Evolutionary conservation across 106 monocot genomes (phyloP), one percentile per base, ranked within the genome.

Genomic region (Dendrobium officinale): DNA sequence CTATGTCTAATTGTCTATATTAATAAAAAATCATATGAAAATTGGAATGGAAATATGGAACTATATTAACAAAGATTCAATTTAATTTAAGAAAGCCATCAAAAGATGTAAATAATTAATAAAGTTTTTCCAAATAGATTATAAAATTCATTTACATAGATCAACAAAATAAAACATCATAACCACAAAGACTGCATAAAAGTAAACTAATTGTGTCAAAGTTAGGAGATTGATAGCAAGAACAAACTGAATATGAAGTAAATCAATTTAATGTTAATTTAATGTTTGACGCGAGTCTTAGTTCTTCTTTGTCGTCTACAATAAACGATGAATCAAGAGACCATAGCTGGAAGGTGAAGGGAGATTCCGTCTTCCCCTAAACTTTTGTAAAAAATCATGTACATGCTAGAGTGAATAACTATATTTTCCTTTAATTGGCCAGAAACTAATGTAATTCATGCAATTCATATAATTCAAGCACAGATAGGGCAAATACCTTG

Each of bases 251-350:
- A 75, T 2, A 75, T 10, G 22, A 6, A 49, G 75, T 24, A 48
- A 48, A 22, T 48, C 17, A 26, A 26, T 26, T 26, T 26, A 26
- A 26, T 26, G 26, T 26, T 26, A 26, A 24, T 75, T 22, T 44
- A 4, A 41, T 6, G 73, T 13, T n/a, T 2, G 19, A 47, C 9
- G 11, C 79, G 15, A 51, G 88, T 90, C 92, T 85, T 67, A 92
- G 90, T 55, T 59, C 79, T 67, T 92, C 92, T 42, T 86, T 75
- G 41, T 90, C 92, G 67, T 92, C 88, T 40, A 72, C 75, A 54
- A 87, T 67, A 79, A 85, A 89, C 4, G 70, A 72, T 73, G 82
- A 73, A 77, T 88, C 89, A 42, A 84, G 82, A 45, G 86, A 58
- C 90, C 92, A 90, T 41, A 90, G 26, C 26, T 26, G 26, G 26